These are phyloP conservation scores for Herpotrichia juniperi DNA, from an alignment of 2,329 filamentous ascomycete species.

Conservation along the genomic window DNA sequence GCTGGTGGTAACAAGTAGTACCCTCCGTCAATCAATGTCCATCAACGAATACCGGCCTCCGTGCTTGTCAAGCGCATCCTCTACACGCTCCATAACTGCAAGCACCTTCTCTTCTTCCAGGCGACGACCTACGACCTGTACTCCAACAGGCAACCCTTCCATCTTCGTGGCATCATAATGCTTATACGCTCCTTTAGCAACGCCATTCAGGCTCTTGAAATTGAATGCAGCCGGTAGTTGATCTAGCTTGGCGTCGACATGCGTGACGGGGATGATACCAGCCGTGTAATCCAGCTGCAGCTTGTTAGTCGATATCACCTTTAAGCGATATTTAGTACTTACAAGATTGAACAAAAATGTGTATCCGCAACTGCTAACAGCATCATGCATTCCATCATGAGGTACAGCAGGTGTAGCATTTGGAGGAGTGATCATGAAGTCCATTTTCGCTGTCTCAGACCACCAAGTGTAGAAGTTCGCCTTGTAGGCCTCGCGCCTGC, in stretches of 20 bases:
- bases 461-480: slow-evolving; percentile 85
- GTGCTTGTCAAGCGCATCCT: slow-evolving; percentile 69
- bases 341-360: slow-evolving; percentile 92
- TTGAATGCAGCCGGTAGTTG: slow-evolving; percentile 67
- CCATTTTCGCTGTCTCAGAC: slow-evolving; percentile 69
- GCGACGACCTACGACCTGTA: slow-evolving; percentile 81
- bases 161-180: slow-evolving; percentile 82
- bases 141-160: slow-evolving; percentile 84
- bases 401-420: slow-evolving; percentile 91
- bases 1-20: too few species aligned
- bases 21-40: slow-evolving; percentile 46
- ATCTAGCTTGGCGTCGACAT: slow-evolving; percentile 75
- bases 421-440: slow-evolving; percentile 81
- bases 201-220: slow-evolving; percentile 72
- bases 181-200: slow-evolving; percentile 83
- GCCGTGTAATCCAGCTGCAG: slow-evolving; percentile 79
- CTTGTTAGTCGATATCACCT: slow-evolving; percentile 8
- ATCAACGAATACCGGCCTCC: slow-evolving; percentile 59
- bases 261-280: slow-evolving; percentile 83
- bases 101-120: slow-evolving; percentile 89
- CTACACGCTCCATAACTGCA: slow-evolving; percentile 77
- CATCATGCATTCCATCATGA: slow-evolving; percentile 84
- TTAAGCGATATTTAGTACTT: slow-evolving; percentile 42
- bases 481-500: slow-evolving; percentile 77
- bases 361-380: slow-evolving; percentile 86